phyloP scores from a whole-genome alignment of 2,329 filamentous ascomycete species.

The Pseudocercospora musae region DNA sequence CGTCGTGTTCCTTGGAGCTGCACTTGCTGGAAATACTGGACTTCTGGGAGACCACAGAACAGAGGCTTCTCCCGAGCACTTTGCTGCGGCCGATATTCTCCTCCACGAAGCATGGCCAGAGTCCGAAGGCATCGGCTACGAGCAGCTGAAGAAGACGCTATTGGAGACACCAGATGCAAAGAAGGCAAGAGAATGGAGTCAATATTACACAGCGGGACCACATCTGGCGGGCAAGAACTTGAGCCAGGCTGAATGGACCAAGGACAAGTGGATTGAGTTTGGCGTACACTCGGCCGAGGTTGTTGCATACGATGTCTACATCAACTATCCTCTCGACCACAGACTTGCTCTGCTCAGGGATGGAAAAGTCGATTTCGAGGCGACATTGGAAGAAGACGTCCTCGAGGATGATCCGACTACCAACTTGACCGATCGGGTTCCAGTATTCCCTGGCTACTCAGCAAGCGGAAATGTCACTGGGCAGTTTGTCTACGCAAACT shows the following conservation, averaged over 20 bases:
- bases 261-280: conserved; percentile 49
- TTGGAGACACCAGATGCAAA: conserved; percentile 52
- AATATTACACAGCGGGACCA: conserved; percentile 51
- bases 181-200: conserved; percentile 50
- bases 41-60: conserved; percentile 36
- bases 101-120: conserved; percentile 41
- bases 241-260: conserved; percentile 52
- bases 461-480: conserved; percentile 88
- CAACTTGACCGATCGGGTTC: conserved; percentile 67
- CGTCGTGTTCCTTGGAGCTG: conserved; percentile 39
- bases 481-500: conserved; percentile 84
- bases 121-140: conserved; percentile 49
- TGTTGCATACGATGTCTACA: conserved; percentile 50
- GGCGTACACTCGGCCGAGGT: conserved; percentile 45
- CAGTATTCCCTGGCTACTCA: conserved; percentile 93
- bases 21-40: conserved; percentile 14
- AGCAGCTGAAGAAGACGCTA: conserved; percentile 55
- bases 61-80: conserved; percentile 15
- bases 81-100: conserved; percentile 27
- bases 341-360: conserved; percentile 44
- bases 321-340: conserved; percentile 51
- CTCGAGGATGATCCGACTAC: conserved; percentile 80
- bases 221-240: conserved; percentile 53
- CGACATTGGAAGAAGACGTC: conserved; percentile 78
- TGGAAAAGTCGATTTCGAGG: conserved; percentile 43